These are phyloP conservation scores for Marchantia polymorpha DNA, from an alignment of 225 moss, liverwort and hornwort genomes.

Conservation along the genomic window DNA sequence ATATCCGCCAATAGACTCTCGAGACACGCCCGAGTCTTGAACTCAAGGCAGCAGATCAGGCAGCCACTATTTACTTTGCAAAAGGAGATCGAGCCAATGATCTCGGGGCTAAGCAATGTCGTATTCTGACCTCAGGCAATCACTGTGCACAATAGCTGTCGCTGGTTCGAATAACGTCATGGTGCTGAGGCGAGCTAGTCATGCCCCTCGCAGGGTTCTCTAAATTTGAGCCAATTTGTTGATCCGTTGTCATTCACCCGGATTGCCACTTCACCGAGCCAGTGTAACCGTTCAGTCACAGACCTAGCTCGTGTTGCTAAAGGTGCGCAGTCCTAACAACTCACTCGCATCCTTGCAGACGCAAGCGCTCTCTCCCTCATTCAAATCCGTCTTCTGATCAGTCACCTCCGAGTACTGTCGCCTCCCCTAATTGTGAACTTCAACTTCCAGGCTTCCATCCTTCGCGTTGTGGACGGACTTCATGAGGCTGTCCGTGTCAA, in stretches of 20 bases:
- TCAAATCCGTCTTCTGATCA: background rate
- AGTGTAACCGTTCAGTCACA: background rate
- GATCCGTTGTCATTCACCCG: background rate
- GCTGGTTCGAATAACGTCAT: background rate
- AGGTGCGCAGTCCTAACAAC: background rate
- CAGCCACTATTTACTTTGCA: background rate
- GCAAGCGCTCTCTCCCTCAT: background rate
- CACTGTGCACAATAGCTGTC: background rate
- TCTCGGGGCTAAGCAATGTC: background rate
- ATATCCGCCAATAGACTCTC: background rate
- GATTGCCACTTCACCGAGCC: background rate
- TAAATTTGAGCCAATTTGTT: background rate
- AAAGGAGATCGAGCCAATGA: background rate
- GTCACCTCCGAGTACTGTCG: background rate
- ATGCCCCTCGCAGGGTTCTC: background rate
- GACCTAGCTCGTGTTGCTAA: background rate
- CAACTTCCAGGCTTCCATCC: background rate
- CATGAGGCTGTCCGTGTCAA: background rate
- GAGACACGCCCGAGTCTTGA: background rate
- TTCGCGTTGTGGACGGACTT: background rate
- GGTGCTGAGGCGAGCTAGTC: background rate
- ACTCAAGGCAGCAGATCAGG: background rate
- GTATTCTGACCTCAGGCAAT: background rate
- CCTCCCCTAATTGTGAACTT: background rate
- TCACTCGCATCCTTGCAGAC: background rate